Base-by-base conservation (phyloP, 2,329 filamentous ascomycete genomes). In the Penicillium corylophilum region DNA sequence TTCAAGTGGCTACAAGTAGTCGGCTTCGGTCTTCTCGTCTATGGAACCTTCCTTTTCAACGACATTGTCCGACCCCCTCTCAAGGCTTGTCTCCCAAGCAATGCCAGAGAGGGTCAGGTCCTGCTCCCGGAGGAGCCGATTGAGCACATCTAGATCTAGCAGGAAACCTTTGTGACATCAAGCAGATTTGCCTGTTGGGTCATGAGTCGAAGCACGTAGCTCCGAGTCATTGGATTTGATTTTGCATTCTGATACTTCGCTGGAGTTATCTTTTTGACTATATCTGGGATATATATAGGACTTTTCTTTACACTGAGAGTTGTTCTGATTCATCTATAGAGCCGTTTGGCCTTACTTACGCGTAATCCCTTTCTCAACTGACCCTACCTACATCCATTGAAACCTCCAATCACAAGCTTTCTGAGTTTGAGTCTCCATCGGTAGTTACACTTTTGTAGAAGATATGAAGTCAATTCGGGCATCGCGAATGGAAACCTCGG, bases 1-100 rank as follows among this genome's bases (percentile, higher is more conserved):
- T 97, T 99, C 82, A 97, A 97, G 75, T 95, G 90, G 88, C 82
- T 99, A 6, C 94, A 99, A 74, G 90, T 99, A 13, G 71, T 84
- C 3, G 94, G 94, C 1, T 99, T 99, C 63, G 88, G 77, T 1
- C 76, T 96, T 59, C 81, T 99, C 31, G 94, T 99, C 13, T 99
- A 96, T 69, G 95, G 94, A 60, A 99, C 93, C 2, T 96, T 96
- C 73, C 71, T 97, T 38, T 97, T 97, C 79, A 97, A 97, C 72
- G 91, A 95, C 56, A 84, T 99, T 52, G 82, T 97, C n/a, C 79
- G 84, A 53, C 90, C 91, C 20, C 94, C 94, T 1, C 76, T 95
- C 54, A 83, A 84, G 69, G 82, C 81, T 46, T 87, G 82, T 55
- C 65, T 92, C 29, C 79, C 79, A 10, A 71, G 77, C 50, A 72